Evolutionary conservation across 2,329 filamentous ascomycete genomes (phyloP).

Genomic region (Didymella exigua): DNA sequence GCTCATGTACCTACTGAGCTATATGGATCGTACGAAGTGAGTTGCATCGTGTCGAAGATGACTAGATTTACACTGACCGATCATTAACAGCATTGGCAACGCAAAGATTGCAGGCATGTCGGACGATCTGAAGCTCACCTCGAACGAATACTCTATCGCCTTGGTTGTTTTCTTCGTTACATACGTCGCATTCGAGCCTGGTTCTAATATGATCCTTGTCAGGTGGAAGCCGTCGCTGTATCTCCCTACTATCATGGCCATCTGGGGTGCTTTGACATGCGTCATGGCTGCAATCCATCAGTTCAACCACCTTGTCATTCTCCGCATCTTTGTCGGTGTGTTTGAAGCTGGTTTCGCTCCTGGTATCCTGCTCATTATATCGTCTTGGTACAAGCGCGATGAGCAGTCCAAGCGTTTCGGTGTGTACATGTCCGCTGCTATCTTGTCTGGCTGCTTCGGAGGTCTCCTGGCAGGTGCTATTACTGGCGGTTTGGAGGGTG

Average conservation of each 20-base stretch:
- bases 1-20: constrained; percentile 58
- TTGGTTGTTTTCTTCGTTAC: constrained; percentile 61
- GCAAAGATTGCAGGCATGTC: constrained; percentile 60
- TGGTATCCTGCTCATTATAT: constrained; percentile 60
- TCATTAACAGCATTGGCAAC: constrained; percentile 52
- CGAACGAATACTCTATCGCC: constrained; percentile 57
- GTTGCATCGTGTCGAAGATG: neutral
- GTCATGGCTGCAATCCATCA: constrained; percentile 58
- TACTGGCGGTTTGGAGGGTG: constrained; percentile 54
- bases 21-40: constrained; percentile 53
- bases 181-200: constrained; percentile 61
- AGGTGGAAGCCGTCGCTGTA: constrained; percentile 58
- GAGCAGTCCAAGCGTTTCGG: constrained; percentile 64
- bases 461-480: constrained; percentile 58
- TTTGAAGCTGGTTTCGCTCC: constrained; percentile 63
- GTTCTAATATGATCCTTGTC: constrained; percentile 61
- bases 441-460: constrained; percentile 61
- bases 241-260: constrained; percentile 57
- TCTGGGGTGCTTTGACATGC: constrained; percentile 59
- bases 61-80: neutral
- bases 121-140: constrained; percentile 53
- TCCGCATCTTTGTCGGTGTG: constrained; percentile 62
- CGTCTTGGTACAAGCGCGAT: constrained; percentile 64
- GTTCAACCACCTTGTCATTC: constrained; percentile 56
- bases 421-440: constrained; percentile 64